Evolutionary conservation across 164 flowering plant species (phyloP).

Genomic region (Umbellularia californica): DNA sequence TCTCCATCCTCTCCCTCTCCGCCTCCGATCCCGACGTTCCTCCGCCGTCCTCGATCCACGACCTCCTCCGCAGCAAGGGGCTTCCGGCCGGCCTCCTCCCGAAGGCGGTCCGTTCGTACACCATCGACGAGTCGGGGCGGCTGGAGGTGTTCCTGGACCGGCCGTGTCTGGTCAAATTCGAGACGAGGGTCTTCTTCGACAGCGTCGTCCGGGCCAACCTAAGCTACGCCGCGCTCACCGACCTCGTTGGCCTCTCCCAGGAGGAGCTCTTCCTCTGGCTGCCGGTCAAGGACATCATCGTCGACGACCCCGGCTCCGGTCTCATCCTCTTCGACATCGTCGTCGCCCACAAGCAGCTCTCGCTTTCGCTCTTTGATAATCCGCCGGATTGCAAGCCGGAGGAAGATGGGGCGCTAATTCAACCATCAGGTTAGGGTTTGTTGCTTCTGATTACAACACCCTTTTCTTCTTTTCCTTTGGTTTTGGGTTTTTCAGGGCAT

Average conservation of each 20-base stretch:
- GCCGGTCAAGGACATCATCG: conserved; percentile 71
- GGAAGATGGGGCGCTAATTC: neutral
- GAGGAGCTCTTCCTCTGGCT: conserved; percentile 90
- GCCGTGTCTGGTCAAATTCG: conserved; percentile 72
- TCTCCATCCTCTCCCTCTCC: neutral
- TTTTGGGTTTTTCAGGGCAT: neutral
- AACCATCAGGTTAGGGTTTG: neutral
- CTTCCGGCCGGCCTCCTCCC: conserved; percentile 73
- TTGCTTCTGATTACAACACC: neutral
- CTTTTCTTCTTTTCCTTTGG: neutral
- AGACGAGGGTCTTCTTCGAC: conserved; percentile 63
- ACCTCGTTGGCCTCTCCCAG: conserved; percentile 62
- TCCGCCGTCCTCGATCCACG: conserved; percentile 40
- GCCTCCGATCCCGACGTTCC: neutral
- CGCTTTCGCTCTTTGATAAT: conserved; percentile 80
- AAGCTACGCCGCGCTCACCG: conserved; percentile 63
- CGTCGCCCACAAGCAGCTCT: conserved; percentile 73
- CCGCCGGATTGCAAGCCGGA: conserved; percentile 39
- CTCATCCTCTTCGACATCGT: conserved; percentile 72
- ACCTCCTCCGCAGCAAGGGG: conserved; percentile 56
- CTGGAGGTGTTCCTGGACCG: conserved; percentile 57
- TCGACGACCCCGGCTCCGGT: conserved; percentile 71
- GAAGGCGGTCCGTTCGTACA: conserved; percentile 55
- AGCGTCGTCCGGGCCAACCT: conserved; percentile 66
- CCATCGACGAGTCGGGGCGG: conserved; percentile 40